Percentiles rank a stretch among this genome's conserved stretches.
These are phyloP conservation scores for Meira miltonrushii DNA, from an alignment of 1,284 basidiomycete species.

Conservation along the genomic window DNA sequence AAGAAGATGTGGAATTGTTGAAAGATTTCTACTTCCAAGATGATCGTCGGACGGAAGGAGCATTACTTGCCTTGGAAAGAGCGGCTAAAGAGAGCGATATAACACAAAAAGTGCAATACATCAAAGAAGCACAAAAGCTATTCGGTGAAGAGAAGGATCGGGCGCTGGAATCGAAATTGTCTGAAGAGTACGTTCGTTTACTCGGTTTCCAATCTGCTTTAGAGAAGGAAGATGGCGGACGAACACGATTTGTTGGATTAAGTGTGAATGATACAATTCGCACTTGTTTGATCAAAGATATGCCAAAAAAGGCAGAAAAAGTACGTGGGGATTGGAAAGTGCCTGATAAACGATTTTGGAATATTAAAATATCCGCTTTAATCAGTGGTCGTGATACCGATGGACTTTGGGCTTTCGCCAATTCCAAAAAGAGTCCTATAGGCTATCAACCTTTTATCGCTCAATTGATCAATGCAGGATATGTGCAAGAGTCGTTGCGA, in stretches of 20 bases:
- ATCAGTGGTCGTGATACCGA: slow-evolving; percentile 34
- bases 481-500: slow-evolving; percentile 33
- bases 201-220: slow-evolving; percentile 75
- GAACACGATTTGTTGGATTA: slow-evolving; percentile 21
- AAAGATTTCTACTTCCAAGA: slow-evolving; percentile 98
- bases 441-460: slow-evolving; percentile 61
- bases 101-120: slow-evolving; percentile 61
- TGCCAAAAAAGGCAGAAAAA: slow-evolving; percentile 44
- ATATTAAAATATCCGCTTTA: slow-evolving; percentile 31
- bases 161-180: slow-evolving; percentile 83
- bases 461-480: slow-evolving; percentile 34
- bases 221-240: slow-evolving; percentile 73
- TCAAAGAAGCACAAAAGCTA: slow-evolving; percentile 80
- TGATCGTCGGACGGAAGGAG: slow-evolving; percentile 86
- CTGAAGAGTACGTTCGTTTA: slow-evolving; percentile 76
- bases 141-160: slow-evolving; percentile 90
- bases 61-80: slow-evolving; percentile 75
- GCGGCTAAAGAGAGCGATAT: slow-evolving; percentile 22
- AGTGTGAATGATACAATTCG: slow-evolving; percentile 44
- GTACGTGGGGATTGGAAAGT: slow-evolving; percentile 45
- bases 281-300: slow-evolving; percentile 31
- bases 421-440: slow-evolving; percentile 61
- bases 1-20: slow-evolving; percentile 73
- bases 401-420: slow-evolving; percentile 33
- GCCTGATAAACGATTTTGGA: slow-evolving; percentile 39